A percentile compares a stretch with the other conserved stretches of the same genome.
Conservation (phyloP, 345 rosid species). For the Eucalyptus viminalis region DNA sequence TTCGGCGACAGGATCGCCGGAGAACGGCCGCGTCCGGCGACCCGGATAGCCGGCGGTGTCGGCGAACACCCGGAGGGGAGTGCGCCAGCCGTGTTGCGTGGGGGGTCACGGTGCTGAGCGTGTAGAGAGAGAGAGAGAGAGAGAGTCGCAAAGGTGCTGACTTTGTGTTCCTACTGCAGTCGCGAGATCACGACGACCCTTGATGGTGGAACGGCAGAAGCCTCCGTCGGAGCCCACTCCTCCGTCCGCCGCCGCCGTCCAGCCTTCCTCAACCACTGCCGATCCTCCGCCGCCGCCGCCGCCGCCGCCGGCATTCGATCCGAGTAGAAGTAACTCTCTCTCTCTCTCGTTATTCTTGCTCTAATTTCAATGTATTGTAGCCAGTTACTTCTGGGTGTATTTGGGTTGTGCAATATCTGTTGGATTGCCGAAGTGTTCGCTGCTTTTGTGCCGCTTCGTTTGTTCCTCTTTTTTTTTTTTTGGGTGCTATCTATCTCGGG, state of each 20-base stretch:
- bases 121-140: background rate
- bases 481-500: background rate
- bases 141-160: background rate
- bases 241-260: background rate
- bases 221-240: constrained; percentile 9
- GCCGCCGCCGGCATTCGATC: constrained; percentile 38
- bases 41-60: background rate
- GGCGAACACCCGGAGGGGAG: background rate
- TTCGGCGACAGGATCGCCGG: background rate
- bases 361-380: background rate
- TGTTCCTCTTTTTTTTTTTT: background rate
- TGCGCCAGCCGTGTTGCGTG: background rate
- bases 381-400: background rate
- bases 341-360: background rate
- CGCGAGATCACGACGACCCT: background rate
- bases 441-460: background rate
- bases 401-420: background rate
- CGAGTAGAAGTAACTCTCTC: constrained; percentile 62
- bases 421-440: background rate
- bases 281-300: background rate
- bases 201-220: constrained; percentile 27
- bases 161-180: background rate
- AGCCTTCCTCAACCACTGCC: background rate
- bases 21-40: background rate
- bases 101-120: background rate